Evolutionary conservation across 352 stramenopile species (phyloP).

Genomic region (Globisporangium orthogonon): DNA sequence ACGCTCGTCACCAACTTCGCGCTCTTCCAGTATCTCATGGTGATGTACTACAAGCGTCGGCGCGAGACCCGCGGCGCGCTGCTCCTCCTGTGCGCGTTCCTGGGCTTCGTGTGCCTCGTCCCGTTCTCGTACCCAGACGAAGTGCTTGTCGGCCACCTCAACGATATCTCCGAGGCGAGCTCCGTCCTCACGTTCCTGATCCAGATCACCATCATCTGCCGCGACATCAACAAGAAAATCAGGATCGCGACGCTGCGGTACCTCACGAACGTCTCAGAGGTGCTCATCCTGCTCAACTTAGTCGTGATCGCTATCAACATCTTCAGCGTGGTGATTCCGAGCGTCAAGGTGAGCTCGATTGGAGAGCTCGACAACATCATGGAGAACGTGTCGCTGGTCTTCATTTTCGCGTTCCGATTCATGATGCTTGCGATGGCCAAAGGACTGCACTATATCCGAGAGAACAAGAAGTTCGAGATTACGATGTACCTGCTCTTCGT

Average conservation of each 20-base stretch:
- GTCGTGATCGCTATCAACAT: not conserved
- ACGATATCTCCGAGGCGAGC: conserved; percentile 30
- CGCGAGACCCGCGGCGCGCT: conserved; percentile 7
- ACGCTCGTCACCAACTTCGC: conserved; percentile 26
- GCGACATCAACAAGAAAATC: conserved; percentile 22
- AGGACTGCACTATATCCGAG: conserved; percentile 3
- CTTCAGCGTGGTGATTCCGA: not conserved
- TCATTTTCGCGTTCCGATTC: conserved; percentile 35
- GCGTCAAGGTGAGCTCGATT: not conserved
- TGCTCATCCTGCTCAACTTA: conserved; percentile 12
- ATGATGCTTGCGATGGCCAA: conserved; percentile 20
- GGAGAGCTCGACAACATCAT: conserved; percentile 16
- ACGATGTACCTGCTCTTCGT: conserved; percentile 22
- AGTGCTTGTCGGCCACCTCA: conserved; percentile 13
- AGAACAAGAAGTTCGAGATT: conserved; percentile 17
- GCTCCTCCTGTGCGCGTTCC: conserved; percentile 13
- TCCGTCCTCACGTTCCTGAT: conserved; percentile 27
- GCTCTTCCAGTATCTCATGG: conserved; percentile 27
- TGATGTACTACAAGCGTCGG: conserved; percentile 15
- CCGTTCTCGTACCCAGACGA: conserved; percentile 17
- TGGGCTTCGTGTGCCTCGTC: conserved; percentile 18
- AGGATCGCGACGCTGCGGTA: conserved; percentile 16
- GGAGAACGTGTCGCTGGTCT: conserved; percentile 23
- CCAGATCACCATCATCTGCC: conserved; percentile 29
- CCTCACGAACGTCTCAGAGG: conserved; percentile 17